phyloP scores from a whole-genome alignment of 345 rosid genomes.

The Gossypium raimondii region DNA sequence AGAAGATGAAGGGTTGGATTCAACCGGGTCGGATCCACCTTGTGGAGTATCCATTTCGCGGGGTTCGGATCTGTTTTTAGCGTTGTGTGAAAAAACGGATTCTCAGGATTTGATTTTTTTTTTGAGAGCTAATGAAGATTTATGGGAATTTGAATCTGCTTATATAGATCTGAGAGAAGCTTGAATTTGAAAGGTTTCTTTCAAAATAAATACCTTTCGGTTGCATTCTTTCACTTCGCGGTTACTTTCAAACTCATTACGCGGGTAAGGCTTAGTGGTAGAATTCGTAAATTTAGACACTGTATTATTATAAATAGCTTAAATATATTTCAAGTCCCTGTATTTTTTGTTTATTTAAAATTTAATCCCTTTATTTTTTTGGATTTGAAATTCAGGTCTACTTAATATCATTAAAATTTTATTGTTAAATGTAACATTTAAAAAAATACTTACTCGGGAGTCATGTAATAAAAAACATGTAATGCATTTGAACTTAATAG shows the following conservation, averaged over 20 bases:
- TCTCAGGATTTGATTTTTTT: neutral
- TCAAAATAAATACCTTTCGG: neutral
- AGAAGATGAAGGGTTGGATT: constrained; percentile 56
- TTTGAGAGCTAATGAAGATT: neutral
- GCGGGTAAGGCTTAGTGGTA: neutral
- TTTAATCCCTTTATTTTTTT: too few relatives aligned
- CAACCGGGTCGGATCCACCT: constrained; percentile 76
- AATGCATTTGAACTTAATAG: too few relatives aligned
- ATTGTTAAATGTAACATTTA: too few relatives aligned
- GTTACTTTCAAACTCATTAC: neutral
- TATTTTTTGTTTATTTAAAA: too few relatives aligned
- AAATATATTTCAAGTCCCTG: neutral
- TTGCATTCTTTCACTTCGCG: neutral
- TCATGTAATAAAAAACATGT: too few relatives aligned
- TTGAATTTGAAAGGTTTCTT: neutral
- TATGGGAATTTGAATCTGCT: neutral
- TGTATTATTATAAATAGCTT: neutral
- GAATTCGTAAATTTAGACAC: neutral
- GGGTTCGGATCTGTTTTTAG: constrained; percentile 25
- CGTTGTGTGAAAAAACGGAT: neutral
- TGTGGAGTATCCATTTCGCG: constrained; percentile 56
- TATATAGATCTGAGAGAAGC: neutral
- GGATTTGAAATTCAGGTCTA: too few relatives aligned
- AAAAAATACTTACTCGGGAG: too few relatives aligned
- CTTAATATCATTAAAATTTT: too few relatives aligned